phyloP scores from a whole-genome alignment of 2,329 filamentous ascomycete species.

The Aspergillus hortae region DNA sequence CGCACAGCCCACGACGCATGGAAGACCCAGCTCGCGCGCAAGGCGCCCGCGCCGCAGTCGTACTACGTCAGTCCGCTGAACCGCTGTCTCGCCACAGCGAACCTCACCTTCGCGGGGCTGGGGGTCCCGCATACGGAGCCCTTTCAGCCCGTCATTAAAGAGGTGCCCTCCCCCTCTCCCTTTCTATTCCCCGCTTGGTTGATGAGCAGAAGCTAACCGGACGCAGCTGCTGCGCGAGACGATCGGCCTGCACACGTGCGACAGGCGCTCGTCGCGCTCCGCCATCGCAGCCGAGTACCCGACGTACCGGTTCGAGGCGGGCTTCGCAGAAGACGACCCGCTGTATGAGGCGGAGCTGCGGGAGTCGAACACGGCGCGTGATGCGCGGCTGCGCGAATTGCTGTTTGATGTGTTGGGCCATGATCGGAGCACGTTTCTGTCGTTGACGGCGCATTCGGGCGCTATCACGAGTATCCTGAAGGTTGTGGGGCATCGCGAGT shows the following conservation, averaged over 20 bases:
- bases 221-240: conserved; percentile 53
- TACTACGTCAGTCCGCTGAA: conserved; percentile 59
- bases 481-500: conserved; percentile 44
- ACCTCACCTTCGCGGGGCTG: conserved; percentile 51
- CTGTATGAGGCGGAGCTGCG: conserved; percentile 49
- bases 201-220: neutral
- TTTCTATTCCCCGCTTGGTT: neutral
- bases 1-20: conserved; percentile 44
- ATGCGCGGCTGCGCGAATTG: conserved; percentile 43
- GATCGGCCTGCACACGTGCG: conserved; percentile 60
- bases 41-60: conserved; percentile 51
- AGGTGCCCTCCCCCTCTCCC: conserved; percentile 30
- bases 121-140: conserved; percentile 42
- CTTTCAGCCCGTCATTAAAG: conserved; percentile 56
- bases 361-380: conserved; percentile 49
- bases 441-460: conserved; percentile 58
- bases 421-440: conserved; percentile 49
- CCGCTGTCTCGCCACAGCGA: conserved; percentile 56
- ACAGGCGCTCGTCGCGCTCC: conserved; percentile 50
- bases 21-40: conserved; percentile 42
- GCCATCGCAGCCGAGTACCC: conserved; percentile 51
- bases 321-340: conserved; percentile 53
- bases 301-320: conserved; percentile 48
- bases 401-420: conserved; percentile 53
- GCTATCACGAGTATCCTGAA: conserved; percentile 54